Evolutionary conservation across 2,329 filamentous ascomycete genomes (phyloP).

Genomic region (Curvularia sp.): DNA sequence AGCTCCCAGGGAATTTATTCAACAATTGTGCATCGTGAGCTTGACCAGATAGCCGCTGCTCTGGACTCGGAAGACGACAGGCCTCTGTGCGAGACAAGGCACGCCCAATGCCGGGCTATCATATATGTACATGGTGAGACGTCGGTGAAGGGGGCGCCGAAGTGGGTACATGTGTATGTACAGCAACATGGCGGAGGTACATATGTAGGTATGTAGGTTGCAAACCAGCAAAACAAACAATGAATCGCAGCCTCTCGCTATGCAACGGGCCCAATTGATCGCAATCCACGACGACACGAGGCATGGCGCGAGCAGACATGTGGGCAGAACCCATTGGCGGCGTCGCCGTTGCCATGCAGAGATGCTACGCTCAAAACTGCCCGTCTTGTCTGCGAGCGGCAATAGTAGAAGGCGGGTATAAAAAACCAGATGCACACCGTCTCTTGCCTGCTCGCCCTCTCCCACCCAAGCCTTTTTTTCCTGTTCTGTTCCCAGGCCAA

Average conservation of each 20-base stretch:
- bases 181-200: not conserved
- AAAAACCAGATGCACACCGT: slow-evolving; percentile 24
- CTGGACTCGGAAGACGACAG: slow-evolving; percentile 4
- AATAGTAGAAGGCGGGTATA: slow-evolving; percentile 21
- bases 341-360: slow-evolving; percentile 25
- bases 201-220: not conserved
- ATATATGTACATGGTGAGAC: not conserved
- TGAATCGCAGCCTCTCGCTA: not conserved
- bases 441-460: slow-evolving; percentile 16
- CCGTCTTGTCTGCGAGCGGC: slow-evolving; percentile 22
- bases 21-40: slow-evolving; percentile 43
- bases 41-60: slow-evolving; percentile 6
- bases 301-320: not conserved
- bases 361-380: slow-evolving; percentile 25
- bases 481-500: slow-evolving; percentile 20
- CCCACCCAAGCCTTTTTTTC: slow-evolving; percentile 14
- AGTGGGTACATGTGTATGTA: not conserved
- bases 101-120: not conserved
- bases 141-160: slow-evolving; percentile 4
- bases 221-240: slow-evolving; percentile 7
- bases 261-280: not conserved
- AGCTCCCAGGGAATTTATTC: slow-evolving; percentile 32
- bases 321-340: slow-evolving; percentile 19
- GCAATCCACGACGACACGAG: not conserved
- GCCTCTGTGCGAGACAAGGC: not conserved